Evolutionary conservation across 805 yeast genomes (phyloP).

Genomic region (Lachancea dasiensis): DNA sequence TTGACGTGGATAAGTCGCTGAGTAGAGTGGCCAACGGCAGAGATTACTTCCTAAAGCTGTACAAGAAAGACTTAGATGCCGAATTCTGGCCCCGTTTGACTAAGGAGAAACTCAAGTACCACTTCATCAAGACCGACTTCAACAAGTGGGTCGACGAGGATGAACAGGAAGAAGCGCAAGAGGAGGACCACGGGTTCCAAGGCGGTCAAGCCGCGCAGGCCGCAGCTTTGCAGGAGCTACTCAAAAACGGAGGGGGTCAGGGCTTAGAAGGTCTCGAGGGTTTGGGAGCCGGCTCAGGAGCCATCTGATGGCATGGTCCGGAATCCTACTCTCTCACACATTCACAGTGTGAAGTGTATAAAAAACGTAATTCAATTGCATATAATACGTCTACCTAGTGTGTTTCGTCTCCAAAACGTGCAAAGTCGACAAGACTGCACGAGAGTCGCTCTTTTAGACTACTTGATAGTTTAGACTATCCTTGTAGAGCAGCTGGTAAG

Average conservation of each 20-base stretch:
- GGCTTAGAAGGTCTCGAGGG: constrained; percentile 10
- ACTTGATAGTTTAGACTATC: constrained; percentile 61
- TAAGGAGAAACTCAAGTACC: constrained; percentile 74
- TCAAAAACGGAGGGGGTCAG: constrained; percentile 7
- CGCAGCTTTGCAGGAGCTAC: constrained; percentile 9
- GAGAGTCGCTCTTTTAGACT: constrained; percentile 23
- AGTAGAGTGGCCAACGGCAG: constrained; percentile 48
- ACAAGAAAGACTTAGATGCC: constrained; percentile 58
- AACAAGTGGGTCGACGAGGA: constrained; percentile 99
- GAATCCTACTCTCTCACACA: background rate
- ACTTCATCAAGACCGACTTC: constrained; percentile 86
- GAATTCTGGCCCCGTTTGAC: constrained; percentile 96
- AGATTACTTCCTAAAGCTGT: constrained; percentile 54
- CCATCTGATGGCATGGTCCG: background rate
- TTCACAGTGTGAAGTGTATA: background rate
- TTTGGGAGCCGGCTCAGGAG: background rate
- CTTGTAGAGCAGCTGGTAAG: constrained; percentile 50
- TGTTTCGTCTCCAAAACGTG: too few relatives aligned
- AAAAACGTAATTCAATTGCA: too few relatives aligned
- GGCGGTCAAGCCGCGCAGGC: constrained; percentile 29
- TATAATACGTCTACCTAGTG: too few relatives aligned
- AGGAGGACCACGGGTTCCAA: constrained; percentile 37
- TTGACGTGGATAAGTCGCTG: constrained; percentile 59
- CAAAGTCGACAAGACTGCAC: too few relatives aligned
- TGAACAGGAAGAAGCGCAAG: constrained; percentile 71